Evolutionary conservation across 75 land plant genomes (phyloP).

Genomic region (Sequoiadendron giganteum): DNA sequence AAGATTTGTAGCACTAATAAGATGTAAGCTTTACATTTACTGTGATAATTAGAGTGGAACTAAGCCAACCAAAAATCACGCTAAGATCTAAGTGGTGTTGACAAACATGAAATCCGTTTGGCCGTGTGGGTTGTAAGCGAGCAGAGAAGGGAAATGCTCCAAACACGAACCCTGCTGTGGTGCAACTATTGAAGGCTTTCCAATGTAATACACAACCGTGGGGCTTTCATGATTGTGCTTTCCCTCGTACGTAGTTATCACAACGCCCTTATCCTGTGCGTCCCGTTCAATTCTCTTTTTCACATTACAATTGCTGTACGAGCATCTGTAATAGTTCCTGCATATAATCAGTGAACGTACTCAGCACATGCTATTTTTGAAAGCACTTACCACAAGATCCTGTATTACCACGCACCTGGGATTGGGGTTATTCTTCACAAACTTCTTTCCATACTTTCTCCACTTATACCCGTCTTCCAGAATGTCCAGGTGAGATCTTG

Average conservation of each 20-base stretch:
- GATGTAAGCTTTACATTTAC: background rate
- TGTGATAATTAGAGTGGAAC: too few relatives aligned
- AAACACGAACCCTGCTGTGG: background rate
- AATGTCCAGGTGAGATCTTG: slow-evolving; percentile 45
- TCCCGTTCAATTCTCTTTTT: slow-evolving; percentile 73
- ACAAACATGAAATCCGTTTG: background rate
- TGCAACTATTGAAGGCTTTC: background rate
- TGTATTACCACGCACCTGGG: slow-evolving; percentile 42
- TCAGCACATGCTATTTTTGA: slow-evolving; percentile 13
- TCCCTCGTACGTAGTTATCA: slow-evolving; percentile 76
- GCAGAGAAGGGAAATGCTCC: background rate
- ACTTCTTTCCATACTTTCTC: slow-evolving; percentile 77
- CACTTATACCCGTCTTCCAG: slow-evolving; percentile 74
- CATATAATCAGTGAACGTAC: background rate
- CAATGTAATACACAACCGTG: slow-evolving; percentile 15
- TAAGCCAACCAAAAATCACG: background rate
- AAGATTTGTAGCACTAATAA: too few relatives aligned
- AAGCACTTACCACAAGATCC: background rate
- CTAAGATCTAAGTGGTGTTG: background rate
- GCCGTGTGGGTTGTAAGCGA: background rate
- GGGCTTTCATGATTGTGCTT: slow-evolving; percentile 57
- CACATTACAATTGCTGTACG: slow-evolving; percentile 40
- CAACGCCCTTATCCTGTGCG: slow-evolving; percentile 41
- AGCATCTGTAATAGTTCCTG: slow-evolving; percentile 69
- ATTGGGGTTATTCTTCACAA: slow-evolving; percentile 65